Conservation (phyloP, 2,329 filamentous ascomycete species). For the Arachnomyces sp. region DNA sequence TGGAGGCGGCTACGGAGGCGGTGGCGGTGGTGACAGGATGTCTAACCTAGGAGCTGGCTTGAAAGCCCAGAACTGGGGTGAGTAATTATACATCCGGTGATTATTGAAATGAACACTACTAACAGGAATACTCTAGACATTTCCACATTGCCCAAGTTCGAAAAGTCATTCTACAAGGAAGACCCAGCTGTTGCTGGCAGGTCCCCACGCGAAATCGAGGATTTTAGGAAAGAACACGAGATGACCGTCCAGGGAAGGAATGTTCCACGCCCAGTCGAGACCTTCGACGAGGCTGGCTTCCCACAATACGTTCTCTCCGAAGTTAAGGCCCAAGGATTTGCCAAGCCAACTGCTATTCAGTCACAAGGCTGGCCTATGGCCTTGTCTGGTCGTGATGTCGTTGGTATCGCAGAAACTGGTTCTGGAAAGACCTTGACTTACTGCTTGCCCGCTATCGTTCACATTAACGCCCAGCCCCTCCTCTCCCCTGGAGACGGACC, state of each 20-base stretch:
- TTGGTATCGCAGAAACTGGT: conserved; percentile 97
- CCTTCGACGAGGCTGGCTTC: conserved; percentile 95
- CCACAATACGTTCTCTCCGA: conserved; percentile 96
- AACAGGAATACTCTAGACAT: conserved; percentile 52
- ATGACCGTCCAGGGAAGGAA: conserved; percentile 74
- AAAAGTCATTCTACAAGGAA: conserved; percentile 99
- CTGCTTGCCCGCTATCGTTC: conserved; percentile 94
- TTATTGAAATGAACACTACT: conserved; percentile 2
- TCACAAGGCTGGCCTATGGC: conserved; percentile 99
- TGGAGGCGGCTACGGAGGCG: conserved; percentile 40
- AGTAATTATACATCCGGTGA: conserved; percentile 29
- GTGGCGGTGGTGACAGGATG: conserved; percentile 86
- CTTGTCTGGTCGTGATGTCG: conserved; percentile 92
- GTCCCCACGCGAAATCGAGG: conserved; percentile 69
- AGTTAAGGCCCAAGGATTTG: conserved; percentile 96
- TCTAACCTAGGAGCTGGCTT: conserved; percentile 77
- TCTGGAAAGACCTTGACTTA: conserved; percentile 99
- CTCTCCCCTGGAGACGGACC: conserved; percentile 91
- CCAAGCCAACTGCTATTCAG: conserved; percentile 88
- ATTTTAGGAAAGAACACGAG: conserved; percentile 75
- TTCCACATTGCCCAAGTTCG: conserved; percentile 78
- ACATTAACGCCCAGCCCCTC: conserved; percentile 98
- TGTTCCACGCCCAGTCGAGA: conserved; percentile 89
- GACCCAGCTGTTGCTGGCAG: conserved; percentile 68
- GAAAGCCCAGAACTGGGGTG: conserved; percentile 84